Percentiles rank a stretch among this genome's conserved stretches.
Conservation (phyloP, 306 rosid species). For the Oxytropis ochrocephala region DNA sequence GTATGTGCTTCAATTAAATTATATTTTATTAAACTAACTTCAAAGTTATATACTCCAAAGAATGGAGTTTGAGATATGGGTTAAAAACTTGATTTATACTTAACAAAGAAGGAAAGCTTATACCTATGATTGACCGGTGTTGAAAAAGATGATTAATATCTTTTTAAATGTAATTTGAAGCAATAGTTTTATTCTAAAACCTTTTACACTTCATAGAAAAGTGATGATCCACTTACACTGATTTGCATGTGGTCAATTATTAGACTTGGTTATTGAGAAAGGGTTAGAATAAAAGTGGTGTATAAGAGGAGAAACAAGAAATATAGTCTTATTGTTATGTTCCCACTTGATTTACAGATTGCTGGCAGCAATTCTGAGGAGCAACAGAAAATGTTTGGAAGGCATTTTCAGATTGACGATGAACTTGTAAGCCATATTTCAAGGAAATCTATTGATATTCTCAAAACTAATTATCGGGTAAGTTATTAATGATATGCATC, state of each 20-base stretch:
- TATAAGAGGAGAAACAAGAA: neutral
- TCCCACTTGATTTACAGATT: conserved; percentile 50
- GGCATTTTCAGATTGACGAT: conserved; percentile 90
- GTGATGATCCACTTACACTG: neutral
- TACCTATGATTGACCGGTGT: neutral
- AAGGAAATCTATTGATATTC: conserved; percentile 82
- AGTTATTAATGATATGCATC: conserved; percentile 17
- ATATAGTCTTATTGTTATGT: neutral
- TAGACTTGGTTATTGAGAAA: neutral
- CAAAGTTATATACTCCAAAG: neutral
- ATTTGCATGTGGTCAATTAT: neutral
- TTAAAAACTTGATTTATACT: neutral
- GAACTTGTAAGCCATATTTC: conserved; percentile 93
- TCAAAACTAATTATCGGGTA: conserved; percentile 79
- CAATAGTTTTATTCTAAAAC: neutral
- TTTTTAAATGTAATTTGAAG: conserved; percentile 6
- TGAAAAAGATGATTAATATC: neutral
- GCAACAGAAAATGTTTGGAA: conserved; percentile 90
- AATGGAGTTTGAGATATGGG: conserved; percentile 5
- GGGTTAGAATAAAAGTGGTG: conserved; percentile 4
- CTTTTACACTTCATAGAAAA: neutral
- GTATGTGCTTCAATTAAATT: conserved; percentile 35
- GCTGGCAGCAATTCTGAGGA: conserved; percentile 75
- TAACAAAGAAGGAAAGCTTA: too few relatives aligned
- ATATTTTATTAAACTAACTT: neutral